phyloP scores from a whole-genome alignment of 2,329 filamentous ascomycete species.

The Fusarium sp. region DNA sequence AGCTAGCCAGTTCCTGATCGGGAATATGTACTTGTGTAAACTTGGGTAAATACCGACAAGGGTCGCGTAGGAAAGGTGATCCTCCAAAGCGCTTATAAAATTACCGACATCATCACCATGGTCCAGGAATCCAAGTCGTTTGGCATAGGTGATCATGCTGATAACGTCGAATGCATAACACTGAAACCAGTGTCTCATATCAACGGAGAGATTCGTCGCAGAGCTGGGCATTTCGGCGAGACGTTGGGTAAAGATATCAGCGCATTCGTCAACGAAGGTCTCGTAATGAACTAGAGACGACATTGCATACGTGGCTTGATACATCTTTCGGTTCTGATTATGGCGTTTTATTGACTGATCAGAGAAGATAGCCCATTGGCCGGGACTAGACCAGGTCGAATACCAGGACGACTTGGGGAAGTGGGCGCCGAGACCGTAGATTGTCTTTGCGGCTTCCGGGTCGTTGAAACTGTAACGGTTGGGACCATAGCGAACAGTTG shows the following conservation, averaged over 20 bases:
- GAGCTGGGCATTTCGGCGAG: slow-evolving; percentile 15
- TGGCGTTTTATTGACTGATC: slow-evolving; percentile 15
- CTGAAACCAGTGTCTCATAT: slow-evolving; percentile 36
- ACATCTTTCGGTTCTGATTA: slow-evolving; percentile 17
- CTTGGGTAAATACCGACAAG: slow-evolving; percentile 12
- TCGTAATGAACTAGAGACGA: slow-evolving; percentile 32
- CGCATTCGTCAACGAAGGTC: slow-evolving; percentile 26
- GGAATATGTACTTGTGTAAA: slow-evolving; percentile 9
- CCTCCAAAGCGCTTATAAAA: slow-evolving; percentile 25
- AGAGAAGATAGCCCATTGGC: slow-evolving; percentile 10
- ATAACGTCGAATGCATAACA: slow-evolving; percentile 39
- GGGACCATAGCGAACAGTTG: slow-evolving; percentile 7
- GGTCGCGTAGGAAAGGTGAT: slow-evolving; percentile 13
- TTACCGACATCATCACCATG: slow-evolving; percentile 19
- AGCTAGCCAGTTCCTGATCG: slow-evolving; percentile 15
- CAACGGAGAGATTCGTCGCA: rapidly evolving
- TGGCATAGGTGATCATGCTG: slow-evolving; percentile 32
- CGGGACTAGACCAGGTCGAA: slow-evolving; percentile 4
- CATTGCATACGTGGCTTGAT: slow-evolving; percentile 36
- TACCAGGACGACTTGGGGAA: slow-evolving; percentile 39
- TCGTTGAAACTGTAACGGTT: slow-evolving; percentile 27
- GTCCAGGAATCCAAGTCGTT: slow-evolving; percentile 30
- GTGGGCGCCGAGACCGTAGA: slow-evolving; percentile 20
- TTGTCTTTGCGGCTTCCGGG: slow-evolving; percentile 21
- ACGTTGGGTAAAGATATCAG: slow-evolving; percentile 11